Evolutionary conservation across 129 eudicot species (phyloP), one percentile per base, ranked within the genome.

Genomic region (Rutidosis leptorrhynchoides): DNA sequence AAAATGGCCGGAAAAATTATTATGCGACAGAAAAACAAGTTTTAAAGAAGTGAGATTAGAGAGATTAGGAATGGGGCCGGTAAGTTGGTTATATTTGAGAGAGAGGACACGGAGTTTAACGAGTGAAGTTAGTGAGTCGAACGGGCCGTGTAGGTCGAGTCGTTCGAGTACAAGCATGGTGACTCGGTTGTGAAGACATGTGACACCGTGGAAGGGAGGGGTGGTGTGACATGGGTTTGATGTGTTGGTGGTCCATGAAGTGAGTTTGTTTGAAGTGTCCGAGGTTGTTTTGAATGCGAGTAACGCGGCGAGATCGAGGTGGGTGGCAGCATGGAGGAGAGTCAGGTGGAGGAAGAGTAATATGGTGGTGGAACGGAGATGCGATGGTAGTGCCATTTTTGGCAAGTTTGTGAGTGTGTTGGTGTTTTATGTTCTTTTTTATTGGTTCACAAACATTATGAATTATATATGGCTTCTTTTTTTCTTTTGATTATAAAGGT

Each of bases 121-220:
- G 3, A 93, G 83, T 12, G 74, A 75, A 17, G 75, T 24, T 49
- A 93, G 82, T 17, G 90, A 54, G 70, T 43, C 52, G 54, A 86
- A 46, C 0, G 67, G 30, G 48, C 87, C 85, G 5, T 55, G 66
- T 21, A 93, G 84, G 64, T 72, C 17, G 26, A 88, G 86, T 48
- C 48, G 32, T 67, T 86, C 90, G 16, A 93, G 95, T 21, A 93
- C 90, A 26, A 93, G 83, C 1, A 78, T 75, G 32, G 84, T 58
- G 55, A 93, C 95, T 12, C 95, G 80, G 82, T 79, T 73, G 7
- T 64, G 78, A 59, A 77, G 84, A 62, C 99, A 93, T 14, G 89
- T 19, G 58, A 93, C 81, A 29, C 95, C 96, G 75, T 21, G 12
- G 84, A 88, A 92, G 16, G 65, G n/a, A 59, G 77, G 16, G 81